phyloP scores from a whole-genome alignment of 1,284 basidiomycete genomes.

The Malassezia furfur region DNA sequence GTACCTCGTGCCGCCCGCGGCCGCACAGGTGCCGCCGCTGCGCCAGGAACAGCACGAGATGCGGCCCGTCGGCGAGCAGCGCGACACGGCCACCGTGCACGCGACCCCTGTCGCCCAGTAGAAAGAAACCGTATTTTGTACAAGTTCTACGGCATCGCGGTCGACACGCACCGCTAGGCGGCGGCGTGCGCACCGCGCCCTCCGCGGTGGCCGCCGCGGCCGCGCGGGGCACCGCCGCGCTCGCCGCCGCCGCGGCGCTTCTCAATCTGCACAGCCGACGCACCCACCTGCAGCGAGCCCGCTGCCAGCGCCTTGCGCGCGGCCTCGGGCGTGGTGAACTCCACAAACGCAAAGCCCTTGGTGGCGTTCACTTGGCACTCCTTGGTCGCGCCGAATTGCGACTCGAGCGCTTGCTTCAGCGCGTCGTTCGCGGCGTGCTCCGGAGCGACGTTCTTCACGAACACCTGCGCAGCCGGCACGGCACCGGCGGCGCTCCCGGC shows the following conservation, averaged over 20 bases:
- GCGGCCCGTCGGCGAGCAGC: not conserved
- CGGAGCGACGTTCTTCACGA: slow-evolving; percentile 58
- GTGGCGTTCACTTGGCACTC: slow-evolving; percentile 75
- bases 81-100: not conserved
- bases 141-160: slow-evolving; percentile 1
- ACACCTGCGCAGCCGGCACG: slow-evolving; percentile 22
- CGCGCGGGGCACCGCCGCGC: not conserved
- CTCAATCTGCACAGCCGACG: slow-evolving; percentile 63
- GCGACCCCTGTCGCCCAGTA: not conserved
- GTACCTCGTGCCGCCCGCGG: slow-evolving; percentile 25
- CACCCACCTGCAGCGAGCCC: slow-evolving; percentile 70
- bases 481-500: slow-evolving; percentile 7
- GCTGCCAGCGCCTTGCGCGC: slow-evolving; percentile 84
- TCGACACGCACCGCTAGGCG: not conserved
- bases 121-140: slow-evolving; percentile 3
- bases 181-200: not conserved
- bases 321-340: slow-evolving; percentile 68
- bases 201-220: slow-evolving; percentile 16
- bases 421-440: slow-evolving; percentile 61
- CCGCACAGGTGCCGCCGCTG: not conserved
- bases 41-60: not conserved
- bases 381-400: slow-evolving; percentile 74
- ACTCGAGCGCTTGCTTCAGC: slow-evolving; percentile 57
- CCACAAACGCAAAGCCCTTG: slow-evolving; percentile 90
- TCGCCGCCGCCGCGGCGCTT: slow-evolving; percentile 49